Evolutionary conservation across 257 asterid species (phyloP), one percentile per base, ranked within the genome.

Genomic region (Rehmannia glutinosa): DNA sequence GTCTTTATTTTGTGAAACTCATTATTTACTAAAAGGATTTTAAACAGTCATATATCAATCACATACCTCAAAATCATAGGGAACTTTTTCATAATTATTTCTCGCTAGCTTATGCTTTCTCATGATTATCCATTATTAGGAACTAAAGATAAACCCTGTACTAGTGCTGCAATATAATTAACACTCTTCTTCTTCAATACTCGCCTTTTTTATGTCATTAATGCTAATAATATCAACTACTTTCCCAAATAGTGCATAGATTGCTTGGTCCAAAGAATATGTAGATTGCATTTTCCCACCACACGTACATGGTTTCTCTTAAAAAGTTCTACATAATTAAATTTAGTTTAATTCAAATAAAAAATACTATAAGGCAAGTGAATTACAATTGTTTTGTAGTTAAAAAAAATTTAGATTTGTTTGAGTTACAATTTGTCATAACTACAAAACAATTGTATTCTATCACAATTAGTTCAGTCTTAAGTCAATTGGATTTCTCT

Each of bases 221-320:
- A 56, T 66, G 67, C 68, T 27, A 49, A 58, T 72, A 32, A 71
- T 68, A 58, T 69, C 61, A 41, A 57, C 75, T 39, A 77, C 77
- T 79, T 83, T 81, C 58, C 72, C 73, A 74, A 79, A 73, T 39
- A 75, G 77, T 70, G 43, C 54, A 64, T 63, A 76, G 74, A 68
- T 83, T 71, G 80, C 83, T 80, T 72, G 78, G 81, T 79, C 71
- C 77, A 78, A 70, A 73, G 69, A 71, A 58, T 52, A 65, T 30
- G 61, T 77, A 68, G 77, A 81, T 69, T 73, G 69, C 83, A 53
- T 62, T 73, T 71, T 76, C 76, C 80, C 75, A 73, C 78, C 54
- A 39, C 73, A 50, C 52, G 32, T 10, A 30, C 72, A 51, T 50
- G 38, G 4, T 11, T 70, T 15, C 17, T n/a, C n/a, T n/a, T n/a